Conservation (phyloP, 164 flowering plant genomes). For the Vitis vinifera region ASM3070453v1 NC_081820.1:2297501-2298000, state of each 20-base stretch:
- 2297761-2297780: constrained; percentile 85
- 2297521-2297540: constrained; percentile 63
- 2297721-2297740: constrained; percentile 95
- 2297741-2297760: constrained; percentile 93
- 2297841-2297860: too few relatives aligned
- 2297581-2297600: constrained; percentile 82
- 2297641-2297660: neutral
- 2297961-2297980: constrained; percentile 82
- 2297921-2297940: constrained; percentile 85
- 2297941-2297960: constrained; percentile 95
- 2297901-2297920: neutral
- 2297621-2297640: constrained; percentile 97
- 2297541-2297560: constrained; percentile 94
- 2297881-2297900: constrained; percentile 2
- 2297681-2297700: neutral
- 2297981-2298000: constrained; percentile 85
- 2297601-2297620: constrained; percentile 95
- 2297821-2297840: neutral
- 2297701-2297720: constrained; percentile 41
- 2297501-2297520: neutral
- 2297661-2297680: neutral
- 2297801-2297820: constrained; percentile 23
- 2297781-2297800: constrained; percentile 96
- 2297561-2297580: constrained; percentile 90
- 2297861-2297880: neutral